Evolutionary conservation across 306 rosid genomes (phyloP), one percentile per base, ranked within the genome.

Genomic region (Lathyrus oleraceus): DNA sequence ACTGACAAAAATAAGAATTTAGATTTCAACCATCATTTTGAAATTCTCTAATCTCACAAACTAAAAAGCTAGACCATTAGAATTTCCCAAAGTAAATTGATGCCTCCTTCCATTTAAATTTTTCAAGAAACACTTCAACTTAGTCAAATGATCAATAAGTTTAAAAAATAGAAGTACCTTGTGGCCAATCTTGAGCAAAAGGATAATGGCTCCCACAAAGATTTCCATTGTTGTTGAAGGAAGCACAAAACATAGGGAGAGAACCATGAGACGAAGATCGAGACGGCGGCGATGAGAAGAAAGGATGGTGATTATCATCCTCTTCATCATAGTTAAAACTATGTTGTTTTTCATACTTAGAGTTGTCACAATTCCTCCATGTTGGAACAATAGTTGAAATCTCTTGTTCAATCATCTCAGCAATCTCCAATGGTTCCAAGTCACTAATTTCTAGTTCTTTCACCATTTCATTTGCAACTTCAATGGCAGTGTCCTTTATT

Each of bases 401-500:
- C 78, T 90, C 93, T 9, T 88, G 86, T 74, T 88, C 90, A 63
- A 94, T 94, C 96, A 90, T 88, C 58, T 68, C 83, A 36, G 98
- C 93, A 14, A 94, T 88, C 75, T 90, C 95, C 14, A 63, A 3
- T 38, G 97, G 97, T 66, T 88, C 89, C 91, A 87, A 84, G 64
- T 90, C 94, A 42, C 68, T 83, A 6, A 94, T 88, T 78, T 88
- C 97, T 56, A 90, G 77, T 58, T 94, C 98, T 68, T 83, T 88
- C 10, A 94, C 96, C 98, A 94, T 94, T 84, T 94, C 97, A 4
- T 72, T 60, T 6, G 97, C 96, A 52, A 94, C 98, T 25, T 83
- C 94, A 71, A 85, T 83, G 0, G 98, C 81, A n/a, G 94, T 94
- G 80, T 94, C 98, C 14, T 84, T 85, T 53, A 78, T 71, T 20